Percentiles rank a stretch among this genome's conserved stretches.
These are phyloP conservation scores for Leccinellum albellum DNA, from an alignment of 768 basidiomycete genomes.

Conservation along the genomic window DNA sequence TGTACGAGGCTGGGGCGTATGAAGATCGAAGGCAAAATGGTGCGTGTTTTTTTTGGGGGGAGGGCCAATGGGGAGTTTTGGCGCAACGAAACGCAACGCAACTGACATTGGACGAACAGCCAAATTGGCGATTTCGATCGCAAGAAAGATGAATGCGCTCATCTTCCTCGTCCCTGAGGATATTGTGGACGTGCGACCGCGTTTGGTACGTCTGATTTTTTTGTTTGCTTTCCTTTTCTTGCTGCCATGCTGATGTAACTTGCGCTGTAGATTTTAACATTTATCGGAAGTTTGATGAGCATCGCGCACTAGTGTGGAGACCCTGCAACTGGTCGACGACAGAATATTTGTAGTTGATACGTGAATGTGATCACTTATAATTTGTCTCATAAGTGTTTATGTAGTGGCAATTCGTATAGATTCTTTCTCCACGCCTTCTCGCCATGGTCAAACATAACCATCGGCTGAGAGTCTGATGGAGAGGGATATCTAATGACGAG, in stretches of 20 bases:
- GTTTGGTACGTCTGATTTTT: constrained; percentile 57
- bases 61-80: no score
- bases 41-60: constrained; percentile 35
- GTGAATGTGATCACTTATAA: not conserved
- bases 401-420: not conserved
- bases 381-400: not conserved
- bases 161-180: constrained; percentile 98
- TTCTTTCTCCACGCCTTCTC: not conserved
- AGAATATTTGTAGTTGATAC: not conserved
- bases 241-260: not conserved
- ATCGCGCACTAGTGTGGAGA: constrained; percentile 36
- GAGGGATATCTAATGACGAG: no score
- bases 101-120: constrained; percentile 44
- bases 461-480: no score
- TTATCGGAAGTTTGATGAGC: constrained; percentile 91
- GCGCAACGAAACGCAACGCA: not conserved
- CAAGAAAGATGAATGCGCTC: constrained; percentile 94
- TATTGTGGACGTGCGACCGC: constrained; percentile 90
- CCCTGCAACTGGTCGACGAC: not conserved
- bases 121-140: constrained; percentile 96
- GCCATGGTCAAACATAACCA: no score
- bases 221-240: not conserved
- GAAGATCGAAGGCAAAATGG: constrained; percentile 93
- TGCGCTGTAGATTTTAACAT: constrained; percentile 75
- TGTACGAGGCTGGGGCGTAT: constrained; percentile 60